Base-by-base conservation (phyloP, 441 rosid genomes). In the Lepidium campestre region DNA sequence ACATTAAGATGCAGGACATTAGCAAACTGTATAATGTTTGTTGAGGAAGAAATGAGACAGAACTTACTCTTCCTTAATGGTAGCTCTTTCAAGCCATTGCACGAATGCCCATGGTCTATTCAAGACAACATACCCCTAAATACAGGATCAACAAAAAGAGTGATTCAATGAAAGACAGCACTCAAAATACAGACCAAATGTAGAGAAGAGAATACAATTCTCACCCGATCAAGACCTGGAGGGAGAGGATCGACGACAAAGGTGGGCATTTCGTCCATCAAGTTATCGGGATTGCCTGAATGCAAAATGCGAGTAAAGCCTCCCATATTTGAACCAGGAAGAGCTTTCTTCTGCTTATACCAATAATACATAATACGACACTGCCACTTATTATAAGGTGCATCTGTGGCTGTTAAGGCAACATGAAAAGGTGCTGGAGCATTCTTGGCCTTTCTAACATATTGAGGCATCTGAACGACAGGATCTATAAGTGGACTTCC, bases 21-120 rank as follows among this genome's bases (percentile, higher is more conserved):
- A 68, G 74, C 49, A 62, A 68, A 62, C 20, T 48, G 40, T 68
- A 19, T 14, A 17, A 27, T 10, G 4, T 54, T 7, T 31, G 1
- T 15, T 32, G 7, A 29, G 27, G 3, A 46, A 0, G 32, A 68
- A 18, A 7, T 8, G 62, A 62, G 12, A 18, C 29, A 54, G 10
- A 42, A 44, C 87, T 76, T 77, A 86, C 92, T 86, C 86, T 81
- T 86, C 89, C 70, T 78, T 68, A 17, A 86, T 84, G 36, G 78
- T 81, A 58, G 92, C 81, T 75, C 79, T 86, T 66, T 81, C 84
- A 68, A 86, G 81, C 89, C 89, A 86, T 37, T 86, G 92, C 62
- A 86, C 92, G 39, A 86, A 86, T 1, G 92, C 92, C 87, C 92
- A 86, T 34, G 92, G 92, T 76, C 92, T 81, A 68, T 86, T 86